Evolutionary conservation across 257 asterid genomes (phyloP).

Genomic region (Jacaranda mimosifolia): DNA sequence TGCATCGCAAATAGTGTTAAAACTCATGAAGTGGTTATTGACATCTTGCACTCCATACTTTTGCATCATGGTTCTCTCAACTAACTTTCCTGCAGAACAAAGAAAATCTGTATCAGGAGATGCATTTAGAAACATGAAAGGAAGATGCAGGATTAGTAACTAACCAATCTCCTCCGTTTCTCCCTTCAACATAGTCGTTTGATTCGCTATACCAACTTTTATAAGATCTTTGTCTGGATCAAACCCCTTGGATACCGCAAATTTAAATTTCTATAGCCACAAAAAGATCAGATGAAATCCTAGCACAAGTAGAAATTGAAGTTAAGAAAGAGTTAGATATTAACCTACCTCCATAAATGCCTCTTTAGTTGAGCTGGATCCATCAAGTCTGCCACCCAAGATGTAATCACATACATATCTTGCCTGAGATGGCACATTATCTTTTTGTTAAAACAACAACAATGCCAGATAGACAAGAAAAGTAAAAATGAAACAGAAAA

Average conservation of each 20-base stretch:
- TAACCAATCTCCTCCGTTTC: constrained; percentile 85
- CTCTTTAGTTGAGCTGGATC: constrained; percentile 84
- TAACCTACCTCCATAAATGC: constrained; percentile 70
- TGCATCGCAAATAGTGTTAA: constrained; percentile 85
- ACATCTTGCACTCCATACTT: constrained; percentile 77
- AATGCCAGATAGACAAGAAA: not conserved
- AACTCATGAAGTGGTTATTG: constrained; percentile 74
- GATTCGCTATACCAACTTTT: constrained; percentile 84
- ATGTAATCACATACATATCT: constrained; percentile 80
- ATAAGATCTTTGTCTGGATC: constrained; percentile 73
- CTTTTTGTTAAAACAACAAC: constrained; percentile 1
- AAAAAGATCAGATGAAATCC: constrained; percentile 25
- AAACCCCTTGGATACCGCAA: constrained; percentile 74
- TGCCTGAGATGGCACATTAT: constrained; percentile 51
- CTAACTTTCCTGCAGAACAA: constrained; percentile 40
- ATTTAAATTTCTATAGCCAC: constrained; percentile 67
- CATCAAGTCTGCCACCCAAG: constrained; percentile 77
- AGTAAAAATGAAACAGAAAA: not conserved
- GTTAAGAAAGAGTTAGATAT: not conserved
- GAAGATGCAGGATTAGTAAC: constrained; percentile 32
- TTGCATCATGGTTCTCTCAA: constrained; percentile 74
- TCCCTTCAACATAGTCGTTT: constrained; percentile 86
- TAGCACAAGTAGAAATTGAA: constrained; percentile 7
- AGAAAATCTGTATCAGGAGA: constrained; percentile 20
- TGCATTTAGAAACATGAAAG: constrained; percentile 3